phyloP scores from a whole-genome alignment of 148 eudicot species.

The Talinum fruticosum region DNA sequence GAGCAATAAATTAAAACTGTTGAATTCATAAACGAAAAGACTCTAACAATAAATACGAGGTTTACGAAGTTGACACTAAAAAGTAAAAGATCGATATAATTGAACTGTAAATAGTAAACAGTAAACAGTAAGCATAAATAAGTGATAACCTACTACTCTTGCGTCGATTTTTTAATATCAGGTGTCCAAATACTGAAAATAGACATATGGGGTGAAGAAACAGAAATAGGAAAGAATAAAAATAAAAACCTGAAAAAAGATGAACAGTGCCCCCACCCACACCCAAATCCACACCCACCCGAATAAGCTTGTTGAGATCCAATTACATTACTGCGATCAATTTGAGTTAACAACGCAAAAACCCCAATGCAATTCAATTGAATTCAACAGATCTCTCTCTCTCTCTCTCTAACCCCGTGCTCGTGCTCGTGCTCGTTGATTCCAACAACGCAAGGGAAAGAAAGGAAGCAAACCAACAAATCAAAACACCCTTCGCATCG shows the following conservation, averaged over 20 bases:
- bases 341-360: slow-evolving; percentile 2
- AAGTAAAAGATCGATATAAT: no score
- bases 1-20: no score
- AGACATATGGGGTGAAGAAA: neutral
- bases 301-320: neutral
- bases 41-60: no score
- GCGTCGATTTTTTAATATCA: no score
- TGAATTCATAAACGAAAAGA: no score
- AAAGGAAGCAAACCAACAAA: slow-evolving; percentile 3
- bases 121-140: no score
- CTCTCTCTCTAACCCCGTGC: slow-evolving; percentile 13
- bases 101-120: no score
- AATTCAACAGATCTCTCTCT: neutral
- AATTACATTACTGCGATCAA: neutral
- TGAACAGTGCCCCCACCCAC: neutral
- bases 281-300: neutral
- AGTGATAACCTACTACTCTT: no score
- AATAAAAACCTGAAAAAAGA: neutral
- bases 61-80: no score
- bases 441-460: slow-evolving; percentile 3
- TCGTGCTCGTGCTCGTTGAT: slow-evolving; percentile 17
- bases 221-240: neutral
- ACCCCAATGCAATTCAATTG: slow-evolving; percentile 2
- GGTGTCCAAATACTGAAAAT: neutral
- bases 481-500: neutral